phyloP scores from a whole-genome alignment of 139 green algal genomes.

The Desmodesmus armatus region DNA sequence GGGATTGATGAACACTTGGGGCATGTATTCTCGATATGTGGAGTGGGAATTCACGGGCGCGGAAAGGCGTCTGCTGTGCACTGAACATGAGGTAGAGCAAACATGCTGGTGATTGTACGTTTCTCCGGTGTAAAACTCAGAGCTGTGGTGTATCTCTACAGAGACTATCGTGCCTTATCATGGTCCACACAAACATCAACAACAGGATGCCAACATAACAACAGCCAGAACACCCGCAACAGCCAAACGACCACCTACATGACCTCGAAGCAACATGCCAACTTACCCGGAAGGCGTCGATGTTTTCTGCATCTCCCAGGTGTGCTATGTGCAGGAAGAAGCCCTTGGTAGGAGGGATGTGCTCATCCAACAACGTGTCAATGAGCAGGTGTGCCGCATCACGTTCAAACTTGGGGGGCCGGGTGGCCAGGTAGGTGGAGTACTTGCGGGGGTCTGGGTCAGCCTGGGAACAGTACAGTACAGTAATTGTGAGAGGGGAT shows the following conservation, averaged over 20 bases:
- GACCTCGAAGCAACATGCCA: neutral
- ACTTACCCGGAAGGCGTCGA: conserved; percentile 64
- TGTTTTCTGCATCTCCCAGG: conserved; percentile 65
- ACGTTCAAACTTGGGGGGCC: conserved; percentile 82
- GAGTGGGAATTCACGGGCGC: no score
- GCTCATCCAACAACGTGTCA: conserved; percentile 61
- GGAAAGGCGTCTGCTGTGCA: no score
- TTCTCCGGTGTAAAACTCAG: no score
- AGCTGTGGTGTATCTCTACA: no score
- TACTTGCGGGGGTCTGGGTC: conserved; percentile 71
- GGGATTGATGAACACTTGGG: no score
- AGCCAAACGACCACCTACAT: neutral
- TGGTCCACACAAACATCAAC: neutral
- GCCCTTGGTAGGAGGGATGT: conserved; percentile 47
- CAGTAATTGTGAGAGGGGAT: no score
- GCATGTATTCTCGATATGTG: no score
- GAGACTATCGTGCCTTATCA: neutral
- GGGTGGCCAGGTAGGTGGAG: conserved; percentile 77
- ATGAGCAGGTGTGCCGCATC: conserved; percentile 77
- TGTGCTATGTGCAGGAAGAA: conserved; percentile 87
- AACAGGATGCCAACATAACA: neutral
- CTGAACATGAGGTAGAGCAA: no score
- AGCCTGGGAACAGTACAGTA: neutral
- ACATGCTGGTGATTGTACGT: no score
- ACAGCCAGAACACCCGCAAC: neutral